Conservation (phyloP, 1,139 yeast species). For the Pichia sp. region DNA sequence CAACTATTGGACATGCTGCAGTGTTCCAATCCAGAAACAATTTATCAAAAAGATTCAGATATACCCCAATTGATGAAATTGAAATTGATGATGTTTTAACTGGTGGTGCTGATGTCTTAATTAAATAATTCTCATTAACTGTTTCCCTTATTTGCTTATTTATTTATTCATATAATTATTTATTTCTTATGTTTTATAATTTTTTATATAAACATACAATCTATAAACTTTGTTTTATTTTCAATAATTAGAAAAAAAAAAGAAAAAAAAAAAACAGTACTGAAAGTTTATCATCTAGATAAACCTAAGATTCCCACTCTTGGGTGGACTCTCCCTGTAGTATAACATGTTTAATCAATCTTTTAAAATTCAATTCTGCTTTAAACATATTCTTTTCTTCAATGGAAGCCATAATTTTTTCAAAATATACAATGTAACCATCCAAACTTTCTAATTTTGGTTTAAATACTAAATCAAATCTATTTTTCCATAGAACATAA, state of each 20-base stretch:
- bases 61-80: slow-evolving; percentile 49
- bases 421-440: slow-evolving; percentile 25
- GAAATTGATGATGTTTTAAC: slow-evolving; percentile 68
- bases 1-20: slow-evolving; percentile 28
- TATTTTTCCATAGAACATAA: slow-evolving; percentile 20
- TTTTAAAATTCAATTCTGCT: slow-evolving; percentile 18
- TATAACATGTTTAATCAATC: slow-evolving; percentile 11
- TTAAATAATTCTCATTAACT: slow-evolving; percentile 7
- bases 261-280: no score
- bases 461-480: slow-evolving; percentile 19
- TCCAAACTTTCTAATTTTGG: slow-evolving; percentile 21
- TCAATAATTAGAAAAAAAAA: no score
- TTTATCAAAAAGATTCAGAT: slow-evolving; percentile 67
- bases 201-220: no score
- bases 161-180: no score
- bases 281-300: no score
- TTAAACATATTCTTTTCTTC: slow-evolving; percentile 11
- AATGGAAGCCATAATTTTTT: slow-evolving; percentile 26
- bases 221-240: no score
- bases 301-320: no score
- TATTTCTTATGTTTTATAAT: no score
- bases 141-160: no score
- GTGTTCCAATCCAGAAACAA: slow-evolving; percentile 46
- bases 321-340: no score
- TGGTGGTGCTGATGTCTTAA: slow-evolving; percentile 62